These are phyloP conservation scores for Vitis cinerea DNA, from an alignment of 164 flowering plant genomes.

Conservation along the genomic window DNA sequence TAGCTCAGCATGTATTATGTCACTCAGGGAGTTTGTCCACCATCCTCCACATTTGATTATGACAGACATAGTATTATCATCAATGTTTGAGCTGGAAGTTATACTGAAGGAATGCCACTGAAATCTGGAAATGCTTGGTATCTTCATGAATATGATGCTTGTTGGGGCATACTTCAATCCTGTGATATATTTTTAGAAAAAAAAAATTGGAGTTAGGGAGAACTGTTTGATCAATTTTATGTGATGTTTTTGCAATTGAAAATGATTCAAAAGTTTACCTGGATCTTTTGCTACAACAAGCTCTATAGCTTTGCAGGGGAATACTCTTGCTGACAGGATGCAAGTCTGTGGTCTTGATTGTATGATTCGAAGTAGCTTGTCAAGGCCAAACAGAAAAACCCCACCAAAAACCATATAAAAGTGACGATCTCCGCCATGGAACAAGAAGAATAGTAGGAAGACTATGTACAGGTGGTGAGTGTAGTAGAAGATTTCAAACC, in stretches of 20 bases:
- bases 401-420: slow-evolving; percentile 77
- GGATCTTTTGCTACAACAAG: slow-evolving; percentile 68
- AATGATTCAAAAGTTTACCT: slow-evolving; percentile 32
- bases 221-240: background rate
- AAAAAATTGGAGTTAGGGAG: background rate
- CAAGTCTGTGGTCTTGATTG: slow-evolving; percentile 62
- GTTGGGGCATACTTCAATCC: slow-evolving; percentile 68
- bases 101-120: slow-evolving; percentile 90
- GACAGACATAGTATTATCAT: slow-evolving; percentile 53
- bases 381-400: slow-evolving; percentile 74
- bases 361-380: slow-evolving; percentile 68
- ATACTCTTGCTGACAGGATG: slow-evolving; percentile 60
- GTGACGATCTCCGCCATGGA: slow-evolving; percentile 84
- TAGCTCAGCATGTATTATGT: slow-evolving; percentile 32
- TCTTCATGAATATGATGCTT: slow-evolving; percentile 65
- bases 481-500: slow-evolving; percentile 74
- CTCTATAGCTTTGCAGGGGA: slow-evolving; percentile 69
- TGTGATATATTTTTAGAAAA: slow-evolving; percentile 26
- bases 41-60: slow-evolving; percentile 65
- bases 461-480: slow-evolving; percentile 75
- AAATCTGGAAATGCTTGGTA: slow-evolving; percentile 64
- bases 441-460: slow-evolving; percentile 68
- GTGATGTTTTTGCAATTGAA: background rate
- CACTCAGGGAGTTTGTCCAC: slow-evolving; percentile 68
- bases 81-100: slow-evolving; percentile 59